Base-by-base conservation (phyloP, 495 filamentous ascomycete genomes). In the Aspergillus homomorphus region DNA sequence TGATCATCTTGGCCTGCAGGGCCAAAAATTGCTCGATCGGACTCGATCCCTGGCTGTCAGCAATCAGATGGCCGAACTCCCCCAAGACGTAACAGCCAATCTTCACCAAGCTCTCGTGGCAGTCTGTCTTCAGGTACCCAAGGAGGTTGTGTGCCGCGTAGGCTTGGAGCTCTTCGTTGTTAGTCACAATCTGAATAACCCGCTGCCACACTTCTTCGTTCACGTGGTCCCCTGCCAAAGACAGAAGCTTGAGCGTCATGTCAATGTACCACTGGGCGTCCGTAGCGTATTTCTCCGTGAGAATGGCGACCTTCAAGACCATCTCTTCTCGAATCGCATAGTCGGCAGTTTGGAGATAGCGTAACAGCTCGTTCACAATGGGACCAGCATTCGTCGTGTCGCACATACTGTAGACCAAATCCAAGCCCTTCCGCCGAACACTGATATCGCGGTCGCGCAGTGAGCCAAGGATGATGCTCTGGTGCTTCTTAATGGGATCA, bases 231-330 rank as follows among this genome's bases (percentile, higher is more conserved):
- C 95, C 95, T 10, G 95, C 95, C 81, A 97, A 89, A 23, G 95
- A 92, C 56, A 99, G 89, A 24, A 99, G 83, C 52, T 93, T 89
- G 61, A 99, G 76, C 4, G 94, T 96, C 58, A 97, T 96, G 68
- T 99, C 91, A 56, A 99, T 95, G 75, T 99, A 99, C 95, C 95
- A 99, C 70, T 96, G 92, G 16, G 96, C 89, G 68, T 99, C 92
- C 0, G 92, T 96, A 21, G 95, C 95, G 67, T 98, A 99, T 69
- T 98, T 98, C 71, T 99, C 95, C 2, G 95, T 96, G 54, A 99
- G 70, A 64, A 99, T 98, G 33, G 95, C 95, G 67, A 99, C 95
- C 76, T 99, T 99, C 53, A 99, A 75, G 9, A 97, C 95, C 95
- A 99, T 98, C 71, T 99, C 95, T 73, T 99, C 95, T 52, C 95